A percentile compares a stretch with the other conserved stretches of the same genome.
Evolutionary conservation across 371 early-diverging fungal species (phyloP).

Genomic region (Mortierella sp.): DNA sequence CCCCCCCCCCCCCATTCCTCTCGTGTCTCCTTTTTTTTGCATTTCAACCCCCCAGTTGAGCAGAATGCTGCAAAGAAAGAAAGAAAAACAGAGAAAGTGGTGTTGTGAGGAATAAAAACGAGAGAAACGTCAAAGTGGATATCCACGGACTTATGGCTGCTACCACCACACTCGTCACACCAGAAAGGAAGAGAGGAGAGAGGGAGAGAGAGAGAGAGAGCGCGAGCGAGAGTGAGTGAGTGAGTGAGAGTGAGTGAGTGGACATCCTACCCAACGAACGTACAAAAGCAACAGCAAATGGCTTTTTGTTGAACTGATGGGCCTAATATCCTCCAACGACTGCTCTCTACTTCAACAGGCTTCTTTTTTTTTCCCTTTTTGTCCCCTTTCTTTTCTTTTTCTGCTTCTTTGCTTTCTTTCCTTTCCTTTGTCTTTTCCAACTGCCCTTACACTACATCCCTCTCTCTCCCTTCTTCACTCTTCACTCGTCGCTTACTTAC

Average conservation of each 20-base stretch:
- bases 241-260: neutral
- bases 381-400: neutral
- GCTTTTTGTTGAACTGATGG: neutral
- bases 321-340: neutral
- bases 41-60: neutral
- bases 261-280: neutral
- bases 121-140: neutral
- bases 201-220: neutral
- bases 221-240: too few species aligned
- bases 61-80: neutral
- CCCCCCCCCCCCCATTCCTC: slow-evolving; percentile 8
- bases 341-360: neutral
- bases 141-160: neutral
- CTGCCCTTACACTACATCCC: neutral
- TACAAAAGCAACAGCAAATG: neutral
- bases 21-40: neutral
- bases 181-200: too few species aligned
- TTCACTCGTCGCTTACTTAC: neutral
- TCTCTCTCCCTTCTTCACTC: neutral
- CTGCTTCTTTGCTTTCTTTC: neutral
- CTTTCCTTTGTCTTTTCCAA: neutral
- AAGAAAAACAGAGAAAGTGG: neutral
- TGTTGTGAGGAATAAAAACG: neutral
- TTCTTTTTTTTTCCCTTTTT: neutral
- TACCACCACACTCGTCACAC: neutral